Conservation (phyloP, 2,329 filamentous ascomycete genomes). For the Emmonsia crescens region DNA sequence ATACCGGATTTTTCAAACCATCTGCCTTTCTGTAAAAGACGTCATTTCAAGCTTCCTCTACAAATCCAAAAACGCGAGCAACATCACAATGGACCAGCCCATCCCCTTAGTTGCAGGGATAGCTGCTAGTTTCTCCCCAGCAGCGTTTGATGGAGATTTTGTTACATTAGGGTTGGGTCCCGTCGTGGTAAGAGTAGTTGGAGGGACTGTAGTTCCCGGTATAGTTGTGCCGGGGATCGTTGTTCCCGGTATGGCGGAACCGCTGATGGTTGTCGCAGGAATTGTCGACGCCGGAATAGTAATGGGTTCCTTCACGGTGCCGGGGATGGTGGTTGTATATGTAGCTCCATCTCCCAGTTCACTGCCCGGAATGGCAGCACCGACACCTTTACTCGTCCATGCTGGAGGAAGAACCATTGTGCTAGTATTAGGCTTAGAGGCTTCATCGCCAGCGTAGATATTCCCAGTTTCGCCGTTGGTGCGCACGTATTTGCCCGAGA, state of each 20-base stretch:
- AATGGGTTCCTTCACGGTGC: neutral
- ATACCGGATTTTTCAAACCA: neutral
- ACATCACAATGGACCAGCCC: neutral
- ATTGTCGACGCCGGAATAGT: conserved; percentile 4
- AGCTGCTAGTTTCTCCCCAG: neutral
- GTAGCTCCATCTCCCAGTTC: conserved; percentile 26
- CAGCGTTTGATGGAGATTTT: neutral
- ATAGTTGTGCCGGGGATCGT: conserved; percentile 2
- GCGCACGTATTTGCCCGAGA: conserved; percentile 36
- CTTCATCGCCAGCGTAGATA: conserved; percentile 32
- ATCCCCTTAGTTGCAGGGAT: neutral
- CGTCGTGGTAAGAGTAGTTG: neutral
- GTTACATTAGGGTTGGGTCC: neutral
- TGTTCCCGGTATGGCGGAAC: conserved; percentile 6
- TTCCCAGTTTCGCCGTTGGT: conserved; percentile 31
- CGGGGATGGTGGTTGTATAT: neutral
- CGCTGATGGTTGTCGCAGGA: neutral
- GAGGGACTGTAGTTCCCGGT: neutral
- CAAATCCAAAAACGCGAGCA: neutral
- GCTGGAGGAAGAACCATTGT: conserved; percentile 36
- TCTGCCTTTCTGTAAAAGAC: neutral
- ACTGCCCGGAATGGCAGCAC: conserved; percentile 36
- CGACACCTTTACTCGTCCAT: conserved; percentile 37
- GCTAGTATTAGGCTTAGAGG: conserved; percentile 34
- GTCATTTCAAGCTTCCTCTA: neutral